These are phyloP conservation scores for Prunus campanulata DNA, from an alignment of 306 rosid genomes.

Conservation along the genomic window DNA sequence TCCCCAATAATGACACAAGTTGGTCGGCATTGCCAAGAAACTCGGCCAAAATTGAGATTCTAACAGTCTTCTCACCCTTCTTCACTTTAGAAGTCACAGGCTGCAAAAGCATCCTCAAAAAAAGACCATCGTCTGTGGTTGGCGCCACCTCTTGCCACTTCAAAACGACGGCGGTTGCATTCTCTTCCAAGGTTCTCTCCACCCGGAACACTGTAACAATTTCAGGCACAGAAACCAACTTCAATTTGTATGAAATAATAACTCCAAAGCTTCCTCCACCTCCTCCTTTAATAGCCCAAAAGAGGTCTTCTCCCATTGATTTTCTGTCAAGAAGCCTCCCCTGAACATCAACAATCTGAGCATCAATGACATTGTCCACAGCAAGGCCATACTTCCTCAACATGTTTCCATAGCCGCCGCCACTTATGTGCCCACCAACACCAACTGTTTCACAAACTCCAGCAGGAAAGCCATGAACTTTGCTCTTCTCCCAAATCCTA, in stretches of 20 bases:
- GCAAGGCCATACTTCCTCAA: conserved; percentile 65
- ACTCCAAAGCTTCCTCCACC: conserved; percentile 84
- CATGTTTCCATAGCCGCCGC: conserved; percentile 83
- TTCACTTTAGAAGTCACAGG: conserved; percentile 44
- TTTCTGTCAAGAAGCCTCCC: conserved; percentile 55
- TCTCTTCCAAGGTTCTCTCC: conserved; percentile 28
- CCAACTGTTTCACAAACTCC: conserved; percentile 77
- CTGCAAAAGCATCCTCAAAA: conserved; percentile 52
- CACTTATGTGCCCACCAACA: conserved; percentile 75
- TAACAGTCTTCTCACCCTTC: conserved; percentile 35
- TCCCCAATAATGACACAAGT: conserved; percentile 40
- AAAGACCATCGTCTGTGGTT: conserved; percentile 43
- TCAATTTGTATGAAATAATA: conserved; percentile 51
- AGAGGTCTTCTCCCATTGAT: conserved; percentile 75
- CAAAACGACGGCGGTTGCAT: conserved; percentile 54
- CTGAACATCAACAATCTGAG: conserved; percentile 55
- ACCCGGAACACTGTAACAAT: conserved; percentile 51
- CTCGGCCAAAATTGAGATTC: conserved; percentile 33
- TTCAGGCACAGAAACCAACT: conserved; percentile 56
- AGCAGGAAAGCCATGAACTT: conserved; percentile 63
- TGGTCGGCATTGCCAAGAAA: conserved; percentile 54
- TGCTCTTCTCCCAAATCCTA: conserved; percentile 58
- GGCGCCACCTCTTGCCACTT: conserved; percentile 72
- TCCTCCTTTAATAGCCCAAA: conserved; percentile 84
- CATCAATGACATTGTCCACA: conserved; percentile 61